These are phyloP conservation scores for Limnanthes douglasii DNA, from an alignment of 345 rosid genomes.

Conservation along the genomic window DNA sequence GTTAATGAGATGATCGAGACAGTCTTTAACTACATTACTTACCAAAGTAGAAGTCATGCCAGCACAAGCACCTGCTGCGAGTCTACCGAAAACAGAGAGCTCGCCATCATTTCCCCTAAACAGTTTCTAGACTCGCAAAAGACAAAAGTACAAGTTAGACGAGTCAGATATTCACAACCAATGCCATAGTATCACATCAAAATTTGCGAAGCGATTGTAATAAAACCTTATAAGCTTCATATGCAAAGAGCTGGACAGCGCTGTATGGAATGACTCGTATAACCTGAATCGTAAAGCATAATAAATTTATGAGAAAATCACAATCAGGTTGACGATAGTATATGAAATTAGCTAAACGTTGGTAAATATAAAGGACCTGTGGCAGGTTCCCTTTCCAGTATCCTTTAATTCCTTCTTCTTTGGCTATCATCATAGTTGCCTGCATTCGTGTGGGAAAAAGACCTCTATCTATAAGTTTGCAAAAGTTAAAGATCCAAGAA, in stretches of 20 bases:
- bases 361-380: slow-evolving; percentile 35
- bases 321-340: slow-evolving; percentile 2
- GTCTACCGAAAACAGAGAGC: slow-evolving; percentile 83
- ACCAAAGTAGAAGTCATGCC: slow-evolving; percentile 99
- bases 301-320: neutral
- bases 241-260: slow-evolving; percentile 90
- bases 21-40: slow-evolving; percentile 21
- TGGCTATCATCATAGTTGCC: slow-evolving; percentile 68
- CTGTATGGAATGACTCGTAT: slow-evolving; percentile 84
- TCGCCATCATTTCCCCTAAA: slow-evolving; percentile 64
- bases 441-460: slow-evolving; percentile 12
- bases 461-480: slow-evolving; percentile 3
- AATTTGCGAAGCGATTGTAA: no score
- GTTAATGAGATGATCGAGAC: no score
- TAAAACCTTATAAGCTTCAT: slow-evolving; percentile 95
- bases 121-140: slow-evolving; percentile 45
- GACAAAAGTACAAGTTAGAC: slow-evolving; percentile 7
- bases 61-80: slow-evolving; percentile 98
- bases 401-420: slow-evolving; percentile 94
- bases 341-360: no score
- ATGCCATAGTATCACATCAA: no score
- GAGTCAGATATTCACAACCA: neutral
- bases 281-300: slow-evolving; percentile 31
- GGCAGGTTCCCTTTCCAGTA: slow-evolving; percentile 99
- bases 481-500: neutral